A percentile compares a stretch with the other conserved stretches of the same genome.
phyloP scores from a whole-genome alignment of 352 stramenopile species.

The Thraustochytrium sp. region DNA sequence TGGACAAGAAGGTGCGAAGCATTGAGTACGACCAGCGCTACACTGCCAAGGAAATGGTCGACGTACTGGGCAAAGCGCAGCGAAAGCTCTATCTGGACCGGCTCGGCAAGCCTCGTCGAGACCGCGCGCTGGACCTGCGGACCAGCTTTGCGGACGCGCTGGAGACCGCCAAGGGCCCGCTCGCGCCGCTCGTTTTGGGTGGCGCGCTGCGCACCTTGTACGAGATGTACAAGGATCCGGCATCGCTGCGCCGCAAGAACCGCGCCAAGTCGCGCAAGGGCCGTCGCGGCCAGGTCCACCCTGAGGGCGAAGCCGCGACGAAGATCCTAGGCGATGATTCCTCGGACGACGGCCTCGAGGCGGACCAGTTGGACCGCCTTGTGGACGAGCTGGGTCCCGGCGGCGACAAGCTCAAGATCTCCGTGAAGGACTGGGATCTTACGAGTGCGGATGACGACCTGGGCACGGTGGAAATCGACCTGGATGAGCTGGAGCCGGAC shows the following conservation, averaged over 20 bases:
- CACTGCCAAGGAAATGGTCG: slow-evolving; percentile 48
- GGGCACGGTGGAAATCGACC: slow-evolving; percentile 14
- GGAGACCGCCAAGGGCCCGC: slow-evolving; percentile 50
- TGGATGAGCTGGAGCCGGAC: slow-evolving; percentile 45
- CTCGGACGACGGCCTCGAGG: background rate
- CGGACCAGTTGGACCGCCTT: slow-evolving; percentile 29
- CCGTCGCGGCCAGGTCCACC: background rate
- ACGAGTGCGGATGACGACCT: slow-evolving; percentile 41
- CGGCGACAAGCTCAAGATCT: slow-evolving; percentile 35
- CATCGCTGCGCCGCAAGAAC: slow-evolving; percentile 23
- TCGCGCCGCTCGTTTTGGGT: slow-evolving; percentile 51
- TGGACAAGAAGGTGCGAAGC: slow-evolving; percentile 46
- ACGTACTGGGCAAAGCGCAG: slow-evolving; percentile 44
- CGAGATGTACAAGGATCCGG: slow-evolving; percentile 47
- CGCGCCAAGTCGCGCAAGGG: slow-evolving; percentile 28
- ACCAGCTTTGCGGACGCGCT: slow-evolving; percentile 56
- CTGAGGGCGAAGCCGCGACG: slow-evolving; percentile 4
- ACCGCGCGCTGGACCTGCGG: slow-evolving; percentile 59
- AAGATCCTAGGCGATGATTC: background rate
- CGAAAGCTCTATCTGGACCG: background rate
- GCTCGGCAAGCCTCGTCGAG: slow-evolving; percentile 11
- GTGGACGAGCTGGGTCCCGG: slow-evolving; percentile 38
- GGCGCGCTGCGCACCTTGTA: slow-evolving; percentile 49
- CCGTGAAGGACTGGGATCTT: slow-evolving; percentile 42
- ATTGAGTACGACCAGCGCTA: slow-evolving; percentile 23